Evolutionary conservation across 768 basidiomycete genomes (phyloP), one percentile per base, ranked within the genome.

Genomic region (Podaxis carcinomalis): DNA sequence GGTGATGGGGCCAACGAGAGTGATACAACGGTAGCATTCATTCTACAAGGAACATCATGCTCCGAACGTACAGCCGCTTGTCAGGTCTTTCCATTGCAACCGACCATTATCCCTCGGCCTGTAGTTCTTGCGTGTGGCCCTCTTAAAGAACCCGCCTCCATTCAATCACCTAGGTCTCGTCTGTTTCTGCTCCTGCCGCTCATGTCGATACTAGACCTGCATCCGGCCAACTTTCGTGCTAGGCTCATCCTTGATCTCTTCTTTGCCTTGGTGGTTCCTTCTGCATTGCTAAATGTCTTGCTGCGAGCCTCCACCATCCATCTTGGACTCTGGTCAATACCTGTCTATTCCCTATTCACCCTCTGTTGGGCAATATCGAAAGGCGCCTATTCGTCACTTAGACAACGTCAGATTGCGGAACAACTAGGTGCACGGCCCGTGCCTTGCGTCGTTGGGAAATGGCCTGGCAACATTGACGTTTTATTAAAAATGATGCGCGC

Each of bases 381-480:
- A 62, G 70, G 75, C 3, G 64, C 72, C 14, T 74, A 78, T 61
- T 63, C 65, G 11, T 70, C 76, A 51, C 64, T 71, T 49, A 59
- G 65, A 1, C 82, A 86, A 54, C 64, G 63, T 19, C 72, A 73
- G 36, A 77, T 85, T 49, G 84, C 84, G 0, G 67, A 68, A 10
- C 77, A 74, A 35, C 70, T 86, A 13, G 80, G 81, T 4, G 85
- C 85, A 5, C 74, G 75, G 62, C 75, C 71, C 1, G 82, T 87
- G 51, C 86, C 85, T 3, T 73, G 78, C 19, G 83, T 89, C 14
- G 74, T 80, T 16, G 89, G 89, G 5, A 85, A 81, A 74, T 89
- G 87, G 86, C 89, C 88, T 3, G 89, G 89, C n/a, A 90, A 90
- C 68, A 73, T 90, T 65, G 89, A 92, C 66, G 70, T 90, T 51